Evolutionary conservation across 2,329 filamentous ascomycete species (phyloP).

Genomic region (Alternaria arbusti): DNA sequence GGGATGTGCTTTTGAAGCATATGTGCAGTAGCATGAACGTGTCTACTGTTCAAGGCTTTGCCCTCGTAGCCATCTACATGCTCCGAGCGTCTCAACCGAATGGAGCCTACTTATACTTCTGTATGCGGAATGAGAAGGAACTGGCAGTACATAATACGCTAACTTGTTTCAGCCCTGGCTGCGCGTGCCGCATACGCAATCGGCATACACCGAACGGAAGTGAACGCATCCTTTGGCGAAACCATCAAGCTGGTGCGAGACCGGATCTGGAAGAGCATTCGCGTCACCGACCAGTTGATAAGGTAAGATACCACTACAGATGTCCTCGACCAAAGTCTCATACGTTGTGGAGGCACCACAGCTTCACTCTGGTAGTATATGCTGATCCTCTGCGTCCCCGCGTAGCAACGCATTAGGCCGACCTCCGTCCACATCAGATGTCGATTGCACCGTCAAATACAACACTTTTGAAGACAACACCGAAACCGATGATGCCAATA

Average conservation of each 20-base stretch:
- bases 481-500: constrained; percentile 22
- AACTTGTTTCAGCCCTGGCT: constrained; percentile 46
- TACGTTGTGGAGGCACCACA: background rate
- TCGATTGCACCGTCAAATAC: constrained; percentile 55
- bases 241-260: constrained; percentile 53
- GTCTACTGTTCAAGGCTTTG: constrained; percentile 59
- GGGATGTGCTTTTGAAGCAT: constrained; percentile 53
- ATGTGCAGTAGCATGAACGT: constrained; percentile 59
- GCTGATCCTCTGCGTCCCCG: background rate
- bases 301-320: background rate
- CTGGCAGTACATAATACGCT: background rate
- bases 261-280: constrained; percentile 60
- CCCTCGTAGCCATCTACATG: constrained; percentile 60
- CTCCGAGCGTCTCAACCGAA: constrained; percentile 59
- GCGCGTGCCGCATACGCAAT: constrained; percentile 60
- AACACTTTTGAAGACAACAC: constrained; percentile 28
- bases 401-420: constrained; percentile 57
- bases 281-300: constrained; percentile 60
- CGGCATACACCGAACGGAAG: constrained; percentile 59
- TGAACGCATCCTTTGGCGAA: constrained; percentile 57
- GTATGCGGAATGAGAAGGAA: constrained; percentile 18
- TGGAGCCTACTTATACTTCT: constrained; percentile 60
- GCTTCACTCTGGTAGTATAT: background rate
- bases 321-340: background rate
- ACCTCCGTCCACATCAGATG: constrained; percentile 61